Base-by-base conservation (phyloP, 192 early-diverging fungal genomes). In the Coemansia sp. region DNA sequence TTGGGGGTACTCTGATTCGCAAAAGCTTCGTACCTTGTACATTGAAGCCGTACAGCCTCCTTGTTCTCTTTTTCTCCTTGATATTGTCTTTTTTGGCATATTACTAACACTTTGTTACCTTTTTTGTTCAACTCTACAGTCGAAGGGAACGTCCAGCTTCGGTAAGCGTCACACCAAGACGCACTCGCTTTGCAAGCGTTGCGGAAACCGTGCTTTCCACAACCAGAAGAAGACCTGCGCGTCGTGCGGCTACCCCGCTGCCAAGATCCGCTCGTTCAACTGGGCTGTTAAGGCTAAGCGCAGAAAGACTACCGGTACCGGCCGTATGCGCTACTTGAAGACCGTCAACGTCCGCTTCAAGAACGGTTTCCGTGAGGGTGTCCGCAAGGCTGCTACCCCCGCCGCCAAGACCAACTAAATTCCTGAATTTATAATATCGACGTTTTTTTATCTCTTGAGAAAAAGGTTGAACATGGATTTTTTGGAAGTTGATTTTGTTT, bases 181-280 rank as follows among this genome's bases (percentile, higher is more conserved):
- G 73, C 98, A 99, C 96, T 92, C 91, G 71, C 89, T 98, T 75
- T 99, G 97, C 94, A 86, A 90, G 74, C 91, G 97, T 78, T 99
- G 98, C 87, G 98, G 98, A 63, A 89, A 89, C 70, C 92, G 96
- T 70, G 91, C 96, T 53, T 97, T 97, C 93, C 97, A 99, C 92
- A 95, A 93, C 91, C 96, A 98, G 89, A 99, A 99, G 94, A 99
- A 99, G 94, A 97, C 95, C 49, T 99, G 97, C 87, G 95, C 95
- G 78, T 94, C 94, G 81, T 99, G 97, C 88, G 96, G 94, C 64
- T 99, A 97, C 86, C 97, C 97, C 49, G 87, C 96, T 72, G 95
- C 96, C 80, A 99, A 99, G 91, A 95, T 92, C 84, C 91, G 97
- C 78, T 90, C 87, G 79, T 99, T 89, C 89, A 94, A 95, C 87